Evolutionary conservation across 1,284 basidiomycete genomes (phyloP).

Genomic region (Marasmius tenuissimus): DNA sequence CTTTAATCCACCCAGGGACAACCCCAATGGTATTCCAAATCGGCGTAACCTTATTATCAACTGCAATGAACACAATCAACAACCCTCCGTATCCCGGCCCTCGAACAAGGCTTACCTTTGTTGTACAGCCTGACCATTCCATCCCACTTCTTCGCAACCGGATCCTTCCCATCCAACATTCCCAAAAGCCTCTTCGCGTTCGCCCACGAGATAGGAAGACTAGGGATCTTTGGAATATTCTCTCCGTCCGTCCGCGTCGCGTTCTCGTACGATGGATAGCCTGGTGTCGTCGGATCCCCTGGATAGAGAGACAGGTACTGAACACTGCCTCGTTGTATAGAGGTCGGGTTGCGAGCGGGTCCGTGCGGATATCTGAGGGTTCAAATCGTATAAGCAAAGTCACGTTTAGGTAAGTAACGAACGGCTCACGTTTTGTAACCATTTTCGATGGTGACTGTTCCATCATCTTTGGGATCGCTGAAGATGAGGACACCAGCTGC

Average conservation of each 20-base stretch:
- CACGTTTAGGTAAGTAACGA: background rate
- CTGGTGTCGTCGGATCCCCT: constrained; percentile 76
- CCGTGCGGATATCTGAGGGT: constrained; percentile 63
- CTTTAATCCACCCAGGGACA: constrained; percentile 85
- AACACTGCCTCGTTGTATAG: constrained; percentile 79
- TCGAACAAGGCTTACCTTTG: constrained; percentile 35
- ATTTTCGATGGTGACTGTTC: constrained; percentile 66
- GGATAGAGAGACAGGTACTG: constrained; percentile 76
- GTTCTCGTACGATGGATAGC: constrained; percentile 77
- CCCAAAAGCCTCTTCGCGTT: constrained; percentile 48
- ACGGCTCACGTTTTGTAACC: constrained; percentile 47
- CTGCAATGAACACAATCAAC: constrained; percentile 25
- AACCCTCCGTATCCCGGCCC: background rate
- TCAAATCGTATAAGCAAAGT: background rate
- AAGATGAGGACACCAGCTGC: constrained; percentile 70
- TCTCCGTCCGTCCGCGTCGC: constrained; percentile 60
- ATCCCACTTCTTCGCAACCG: constrained; percentile 22
- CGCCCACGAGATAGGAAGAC: constrained; percentile 60
- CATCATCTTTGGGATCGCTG: constrained; percentile 79
- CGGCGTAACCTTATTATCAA: constrained; percentile 64
- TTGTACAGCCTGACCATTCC: constrained; percentile 48
- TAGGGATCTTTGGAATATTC: constrained; percentile 74
- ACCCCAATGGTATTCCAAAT: constrained; percentile 83
- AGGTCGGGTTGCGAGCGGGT: constrained; percentile 71
- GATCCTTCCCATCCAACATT: constrained; percentile 35